phyloP scores from a whole-genome alignment of 331 rosid species.

The Saraca asoca region DNA sequence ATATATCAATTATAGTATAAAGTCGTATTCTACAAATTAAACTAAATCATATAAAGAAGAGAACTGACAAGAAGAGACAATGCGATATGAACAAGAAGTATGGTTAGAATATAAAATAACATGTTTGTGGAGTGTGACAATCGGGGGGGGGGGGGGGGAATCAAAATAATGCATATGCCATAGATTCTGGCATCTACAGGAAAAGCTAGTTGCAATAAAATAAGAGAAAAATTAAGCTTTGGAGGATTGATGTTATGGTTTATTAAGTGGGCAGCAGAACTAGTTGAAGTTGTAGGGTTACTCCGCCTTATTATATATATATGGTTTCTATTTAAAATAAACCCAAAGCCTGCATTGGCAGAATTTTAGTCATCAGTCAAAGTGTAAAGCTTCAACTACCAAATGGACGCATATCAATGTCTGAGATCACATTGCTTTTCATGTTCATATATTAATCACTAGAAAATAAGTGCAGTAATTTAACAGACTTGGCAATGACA shows the following conservation, averaged over 20 bases:
- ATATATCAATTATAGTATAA: no score
- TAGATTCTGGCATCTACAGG: not conserved
- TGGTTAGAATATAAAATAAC: no score
- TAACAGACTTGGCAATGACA: not conserved
- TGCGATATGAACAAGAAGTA: no score
- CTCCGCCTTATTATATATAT: not conserved
- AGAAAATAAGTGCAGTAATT: no score
- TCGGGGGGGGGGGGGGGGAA: no score
- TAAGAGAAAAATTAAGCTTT: constrained; percentile 27
- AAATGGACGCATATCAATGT: not conserved
- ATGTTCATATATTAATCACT: no score
- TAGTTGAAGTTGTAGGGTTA: not conserved
- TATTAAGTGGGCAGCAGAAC: constrained; percentile 20
- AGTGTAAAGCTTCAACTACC: not conserved
- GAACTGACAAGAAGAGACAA: no score
- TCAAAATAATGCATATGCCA: not conserved
- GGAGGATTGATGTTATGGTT: constrained; percentile 42
- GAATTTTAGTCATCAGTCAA: not conserved
- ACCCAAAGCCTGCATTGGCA: constrained; percentile 15
- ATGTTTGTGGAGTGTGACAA: no score
- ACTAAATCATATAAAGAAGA: no score
- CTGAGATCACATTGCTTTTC: not conserved
- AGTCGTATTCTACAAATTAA: no score
- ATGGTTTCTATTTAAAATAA: constrained; percentile 21
- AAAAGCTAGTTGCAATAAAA: not conserved